Conservation (phyloP, 768 basidiomycete genomes). For the Leucocoprinus leucothites region DNA sequence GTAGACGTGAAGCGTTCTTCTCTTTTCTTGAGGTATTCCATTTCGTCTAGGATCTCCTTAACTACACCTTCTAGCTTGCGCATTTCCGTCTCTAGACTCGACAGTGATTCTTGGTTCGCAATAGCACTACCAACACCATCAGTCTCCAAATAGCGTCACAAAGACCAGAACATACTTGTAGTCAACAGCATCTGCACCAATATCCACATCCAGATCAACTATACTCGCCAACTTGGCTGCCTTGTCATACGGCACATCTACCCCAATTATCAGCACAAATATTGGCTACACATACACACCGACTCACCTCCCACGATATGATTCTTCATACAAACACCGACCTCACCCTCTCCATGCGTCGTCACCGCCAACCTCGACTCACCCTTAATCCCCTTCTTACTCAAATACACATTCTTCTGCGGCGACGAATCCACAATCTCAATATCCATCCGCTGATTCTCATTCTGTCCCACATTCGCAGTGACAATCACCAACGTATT, state of each 20-base stretch:
- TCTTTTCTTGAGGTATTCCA: conserved; percentile 86
- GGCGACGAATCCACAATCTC: conserved; percentile 90
- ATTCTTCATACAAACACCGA: conserved; percentile 95
- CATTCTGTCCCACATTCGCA: conserved; percentile 80
- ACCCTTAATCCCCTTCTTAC: conserved; percentile 82
- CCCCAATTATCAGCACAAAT: neutral
- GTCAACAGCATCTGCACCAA: conserved; percentile 97
- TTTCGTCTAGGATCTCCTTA: conserved; percentile 92
- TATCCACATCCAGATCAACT: conserved; percentile 93
- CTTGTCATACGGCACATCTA: conserved; percentile 43
- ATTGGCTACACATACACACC: no score
- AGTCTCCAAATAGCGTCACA: neutral
- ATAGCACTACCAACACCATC: conserved; percentile 65
- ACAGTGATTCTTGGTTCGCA: conserved; percentile 96
- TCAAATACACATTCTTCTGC: conserved; percentile 85
- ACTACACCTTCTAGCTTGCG: conserved; percentile 93
- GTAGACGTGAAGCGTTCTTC: conserved; percentile 87
- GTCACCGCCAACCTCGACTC: conserved; percentile 95
- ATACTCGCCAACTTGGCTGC: conserved; percentile 55
- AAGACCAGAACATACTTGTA: conserved; percentile 73
- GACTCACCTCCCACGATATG: conserved; percentile 67
- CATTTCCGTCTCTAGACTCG: conserved; percentile 97
- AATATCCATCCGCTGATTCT: conserved; percentile 83
- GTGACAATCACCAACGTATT: conserved; percentile 94
- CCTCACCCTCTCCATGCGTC: conserved; percentile 88